phyloP scores from a whole-genome alignment of 306 rosid genomes.

The Quercus ilex region DNA sequence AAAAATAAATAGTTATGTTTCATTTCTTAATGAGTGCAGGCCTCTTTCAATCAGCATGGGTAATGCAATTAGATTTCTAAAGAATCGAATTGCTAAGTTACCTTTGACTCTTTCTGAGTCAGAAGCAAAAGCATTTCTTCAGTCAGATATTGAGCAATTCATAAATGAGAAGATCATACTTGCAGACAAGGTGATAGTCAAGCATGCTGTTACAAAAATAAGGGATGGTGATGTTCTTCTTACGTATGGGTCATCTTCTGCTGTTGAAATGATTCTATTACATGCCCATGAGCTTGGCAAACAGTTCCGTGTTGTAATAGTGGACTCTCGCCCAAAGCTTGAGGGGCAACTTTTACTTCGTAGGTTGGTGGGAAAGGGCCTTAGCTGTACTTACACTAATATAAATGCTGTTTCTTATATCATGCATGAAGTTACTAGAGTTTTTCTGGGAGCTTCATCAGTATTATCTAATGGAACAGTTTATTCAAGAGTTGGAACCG shows the following conservation, averaged over 20 bases:
- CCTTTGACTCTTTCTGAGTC: slow-evolving; percentile 49
- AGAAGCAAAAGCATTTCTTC: slow-evolving; percentile 51
- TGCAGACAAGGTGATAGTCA: slow-evolving; percentile 55
- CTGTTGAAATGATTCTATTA: slow-evolving; percentile 48
- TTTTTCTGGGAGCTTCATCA: slow-evolving; percentile 54
- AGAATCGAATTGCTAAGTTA: slow-evolving; percentile 50
- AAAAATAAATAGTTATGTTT: slow-evolving; percentile 49
- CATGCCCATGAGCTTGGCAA: slow-evolving; percentile 56
- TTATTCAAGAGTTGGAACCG: slow-evolving; percentile 58
- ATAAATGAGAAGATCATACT: slow-evolving; percentile 54
- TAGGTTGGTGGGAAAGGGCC: slow-evolving; percentile 57
- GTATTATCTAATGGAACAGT: slow-evolving; percentile 58
- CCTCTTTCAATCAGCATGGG: slow-evolving; percentile 72
- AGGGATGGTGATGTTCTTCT: slow-evolving; percentile 67
- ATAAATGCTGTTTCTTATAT: slow-evolving; percentile 56
- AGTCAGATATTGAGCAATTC: slow-evolving; percentile 49
- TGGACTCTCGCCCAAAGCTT: slow-evolving; percentile 63
- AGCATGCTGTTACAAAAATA: slow-evolving; percentile 56
- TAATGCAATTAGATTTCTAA: slow-evolving; percentile 58
- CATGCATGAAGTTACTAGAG: slow-evolving; percentile 57
- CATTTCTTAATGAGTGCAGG: slow-evolving; percentile 54
- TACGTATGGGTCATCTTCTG: slow-evolving; percentile 47
- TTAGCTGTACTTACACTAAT: slow-evolving; percentile 54
- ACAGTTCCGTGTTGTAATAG: slow-evolving; percentile 52
- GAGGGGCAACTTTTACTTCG: slow-evolving; percentile 46